phyloP scores from a whole-genome alignment of 176 grass and related monocot genomes.

The bread wheat (Triticum aestivum) region IWGSC_CS_RefSeq_v2.1 NC_057799.1:432770896-432771395 shows the following conservation, averaged over 20 bases:
- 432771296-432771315: constrained; percentile 15
- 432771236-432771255: constrained; percentile 39
- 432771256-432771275: constrained; percentile 23
- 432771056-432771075: constrained; percentile 66
- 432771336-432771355: background rate
- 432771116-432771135: constrained; percentile 33
- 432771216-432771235: constrained; percentile 37
- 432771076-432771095: constrained; percentile 23
- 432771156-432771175: constrained; percentile 50
- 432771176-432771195: constrained; percentile 44
- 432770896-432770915: background rate
- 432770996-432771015: constrained; percentile 23
- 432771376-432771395: background rate
- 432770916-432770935: background rate
- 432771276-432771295: constrained; percentile 15
- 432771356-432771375: background rate
- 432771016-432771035: background rate
- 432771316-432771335: background rate
- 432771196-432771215: constrained; percentile 44
- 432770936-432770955: background rate
- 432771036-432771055: constrained; percentile 44
- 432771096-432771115: constrained; percentile 53
- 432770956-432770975: constrained; percentile 60
- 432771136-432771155: constrained; percentile 38
- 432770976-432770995: constrained; percentile 51